Base-by-base conservation (phyloP, 148 eudicot species). In the Bassia scoparia region DNA sequence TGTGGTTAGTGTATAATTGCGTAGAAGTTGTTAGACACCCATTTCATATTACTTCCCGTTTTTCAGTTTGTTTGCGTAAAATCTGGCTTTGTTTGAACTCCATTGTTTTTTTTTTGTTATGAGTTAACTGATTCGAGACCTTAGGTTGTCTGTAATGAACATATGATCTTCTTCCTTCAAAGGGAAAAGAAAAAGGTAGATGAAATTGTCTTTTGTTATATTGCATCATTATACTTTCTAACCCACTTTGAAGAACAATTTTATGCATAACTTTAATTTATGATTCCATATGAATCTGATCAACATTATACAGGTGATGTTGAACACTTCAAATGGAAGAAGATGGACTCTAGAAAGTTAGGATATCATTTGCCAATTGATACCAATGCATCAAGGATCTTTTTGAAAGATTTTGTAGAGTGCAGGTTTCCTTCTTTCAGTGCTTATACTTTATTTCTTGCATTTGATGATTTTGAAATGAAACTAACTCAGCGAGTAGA, bases 301-400 rank as follows among this genome's bases (percentile, higher is more conserved):
- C 30, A 61, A 37, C 29, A 17, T 50, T 61, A 7, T 52, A 35
- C 70, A 89, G 95, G 79, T 73, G 96, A 78, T 77, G 31, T 65
- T 69, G 87, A n/a, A 86, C 33, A 44, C 69, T 68, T 84, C 92
- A 41, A 82, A 77, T 91, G 97, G 96, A 84, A 70, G 61, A 87
- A 79, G 83, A 17, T 91, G 84, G 85, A 91, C 85, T 80, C 97
- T 2, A 88, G 91, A 78, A 61, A 58, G 23, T 69, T 89, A 54
- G 98, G 98, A 72, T 94, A 33, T 34, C 67, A 3, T n/a, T 30
- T 35, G 5, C 76, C 84, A 2, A 79, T n/a, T 77, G 86, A 80
- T 94, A 64, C 71, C 98, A 35, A 44, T 11, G 67, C 89, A 24
- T 71, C 97, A 14, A 84, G 78, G 89, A 78, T 59, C 33, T 87